A percentile compares a stretch with the other conserved stretches of the same genome.
phyloP scores from a whole-genome alignment of 2,329 filamentous ascomycete genomes.

The Fusarium transvaalense region DNA sequence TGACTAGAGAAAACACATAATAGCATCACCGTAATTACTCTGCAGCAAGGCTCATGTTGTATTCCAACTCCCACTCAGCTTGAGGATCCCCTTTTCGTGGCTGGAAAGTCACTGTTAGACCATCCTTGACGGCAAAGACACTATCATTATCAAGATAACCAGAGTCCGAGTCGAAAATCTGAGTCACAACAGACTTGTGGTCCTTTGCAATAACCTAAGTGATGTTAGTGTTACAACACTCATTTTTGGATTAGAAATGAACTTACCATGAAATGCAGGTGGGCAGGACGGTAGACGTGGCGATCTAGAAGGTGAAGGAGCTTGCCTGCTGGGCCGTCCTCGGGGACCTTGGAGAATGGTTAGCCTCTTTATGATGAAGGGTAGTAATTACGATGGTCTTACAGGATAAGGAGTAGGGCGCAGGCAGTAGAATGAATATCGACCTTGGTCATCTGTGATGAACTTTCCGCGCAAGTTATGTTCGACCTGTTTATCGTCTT shows the following conservation, averaged over 20 bases:
- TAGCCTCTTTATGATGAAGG: background rate
- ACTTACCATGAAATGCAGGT: constrained; percentile 69
- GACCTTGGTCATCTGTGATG: constrained; percentile 72
- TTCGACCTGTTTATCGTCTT: constrained; percentile 77
- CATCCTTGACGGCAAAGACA: constrained; percentile 44
- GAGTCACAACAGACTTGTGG: constrained; percentile 76
- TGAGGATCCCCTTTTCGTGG: constrained; percentile 41
- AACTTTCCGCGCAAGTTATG: constrained; percentile 82
- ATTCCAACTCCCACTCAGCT: constrained; percentile 40
- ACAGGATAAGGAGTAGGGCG: constrained; percentile 69
- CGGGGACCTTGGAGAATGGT: constrained; percentile 49
- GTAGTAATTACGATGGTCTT: constrained; percentile 33
- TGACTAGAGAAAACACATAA: background rate
- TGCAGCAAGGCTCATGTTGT: constrained; percentile 23
- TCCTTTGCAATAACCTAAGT: constrained; percentile 61
- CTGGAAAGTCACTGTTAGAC: constrained; percentile 38
- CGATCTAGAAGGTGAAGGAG: constrained; percentile 67
- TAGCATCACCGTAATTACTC: background rate
- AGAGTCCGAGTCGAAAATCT: constrained; percentile 66
- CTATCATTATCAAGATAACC: constrained; percentile 41
- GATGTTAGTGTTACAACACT: background rate
- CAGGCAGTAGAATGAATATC: constrained; percentile 72
- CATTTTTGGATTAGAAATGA: fast-evolving
- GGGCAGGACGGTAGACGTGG: constrained; percentile 68
- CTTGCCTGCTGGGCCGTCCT: constrained; percentile 66